Evolutionary conservation across 768 basidiomycete species (phyloP), one percentile per base, ranked within the genome.

Genomic region (Leccinum rimulosum): DNA sequence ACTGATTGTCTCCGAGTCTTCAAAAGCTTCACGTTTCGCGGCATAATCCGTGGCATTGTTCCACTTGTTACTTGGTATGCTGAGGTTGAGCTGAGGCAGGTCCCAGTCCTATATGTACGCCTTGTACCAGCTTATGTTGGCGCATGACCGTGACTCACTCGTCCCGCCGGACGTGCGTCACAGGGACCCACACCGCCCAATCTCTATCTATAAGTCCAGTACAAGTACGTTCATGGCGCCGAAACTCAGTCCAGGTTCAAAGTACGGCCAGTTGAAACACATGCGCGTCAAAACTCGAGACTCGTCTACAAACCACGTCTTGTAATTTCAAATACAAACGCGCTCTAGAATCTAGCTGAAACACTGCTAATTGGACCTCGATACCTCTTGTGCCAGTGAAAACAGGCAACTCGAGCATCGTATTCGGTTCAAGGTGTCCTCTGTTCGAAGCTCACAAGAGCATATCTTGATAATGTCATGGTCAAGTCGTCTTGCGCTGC

Each of bases 381-480:
- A 49, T 49, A 49, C 48, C 15, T 25, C 25, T 48, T 28, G 49
- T 50, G 27, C 27, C 27, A 50, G 48, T 9, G 17, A 49, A 22
- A 49, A 25, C 25, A 25, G 4, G 27, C 48, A 49, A 17, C 25
- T 27, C 17, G 12, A 15, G 25, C 22, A 10, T 17, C 36, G 36
- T 7, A 17, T 14, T 11, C 25, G 2, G 12, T 10, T 65, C 52
- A 66, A 43, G 4, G 17, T 6, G 50, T 40, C 22, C 61, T 62
- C n/a, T 64, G 69, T 31, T 70, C 58, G 31, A 73, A 74, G 56
- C 73, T 73, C 51, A 73, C 68, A 9, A 73, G 66, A 14, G 71
- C 72, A 50, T 73, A 73, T 58, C 72, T 73, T 27, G 40, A 47
- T 9, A 12, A 30, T 50, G 7, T 30, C 17, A 25, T 25, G 14